These are phyloP conservation scores for Solanum peruvianum DNA, from an alignment of 257 asterid species.

Conservation along the genomic window DNA sequence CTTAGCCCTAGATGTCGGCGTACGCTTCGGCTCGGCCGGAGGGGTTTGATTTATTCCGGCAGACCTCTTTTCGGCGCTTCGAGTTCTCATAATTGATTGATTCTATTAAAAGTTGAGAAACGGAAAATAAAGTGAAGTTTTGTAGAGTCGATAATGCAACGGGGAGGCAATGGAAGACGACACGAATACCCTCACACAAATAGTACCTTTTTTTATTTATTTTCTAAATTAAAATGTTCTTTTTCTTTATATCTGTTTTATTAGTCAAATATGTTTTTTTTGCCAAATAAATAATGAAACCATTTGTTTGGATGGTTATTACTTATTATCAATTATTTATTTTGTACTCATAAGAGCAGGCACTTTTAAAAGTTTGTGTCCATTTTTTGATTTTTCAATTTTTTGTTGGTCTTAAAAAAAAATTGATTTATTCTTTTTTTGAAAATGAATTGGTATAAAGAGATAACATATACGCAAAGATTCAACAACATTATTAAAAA, in stretches of 20 bases:
- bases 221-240: neutral
- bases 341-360: neutral
- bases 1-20: slow-evolving; percentile 17
- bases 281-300: neutral
- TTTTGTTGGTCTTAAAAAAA: neutral
- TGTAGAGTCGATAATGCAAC: neutral
- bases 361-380: neutral
- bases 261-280: neutral
- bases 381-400: no score
- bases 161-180: neutral
- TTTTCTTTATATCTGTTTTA: no score
- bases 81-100: slow-evolving; percentile 29
- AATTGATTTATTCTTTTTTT: no score
- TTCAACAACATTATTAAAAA: no score
- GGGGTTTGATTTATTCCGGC: slow-evolving; percentile 10
- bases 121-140: neutral
- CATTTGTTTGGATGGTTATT: neutral
- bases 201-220: neutral
- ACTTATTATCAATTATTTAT: neutral
- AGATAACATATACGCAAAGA: neutral
- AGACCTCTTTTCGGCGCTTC: slow-evolving; percentile 19
- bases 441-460: neutral
- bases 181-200: neutral
- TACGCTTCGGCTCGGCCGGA: slow-evolving; percentile 15
- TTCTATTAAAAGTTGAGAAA: neutral